These are phyloP conservation scores for Tagetes patula DNA, from an alignment of 129 eudicot genomes.

Conservation along the genomic window DNA sequence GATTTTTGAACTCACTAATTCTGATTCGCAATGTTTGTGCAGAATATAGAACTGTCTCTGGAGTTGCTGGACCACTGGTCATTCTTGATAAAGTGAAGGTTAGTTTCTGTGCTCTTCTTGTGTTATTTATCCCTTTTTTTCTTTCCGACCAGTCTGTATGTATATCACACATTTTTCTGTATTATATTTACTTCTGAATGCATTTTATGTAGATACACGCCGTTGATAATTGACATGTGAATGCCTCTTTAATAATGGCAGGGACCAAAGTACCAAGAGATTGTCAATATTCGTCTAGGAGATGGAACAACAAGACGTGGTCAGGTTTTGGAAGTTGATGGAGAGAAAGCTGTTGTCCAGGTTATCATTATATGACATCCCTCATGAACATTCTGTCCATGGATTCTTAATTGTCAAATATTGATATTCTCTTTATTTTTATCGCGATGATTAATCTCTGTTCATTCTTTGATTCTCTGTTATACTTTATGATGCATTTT, in stretches of 20 bases:
- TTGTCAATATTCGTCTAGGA: slow-evolving; percentile 94
- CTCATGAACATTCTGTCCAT: too few relatives aligned
- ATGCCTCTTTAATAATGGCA: slow-evolving; percentile 30
- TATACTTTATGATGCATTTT: too few relatives aligned
- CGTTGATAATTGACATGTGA: slow-evolving; percentile 16
- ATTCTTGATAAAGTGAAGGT: slow-evolving; percentile 99
- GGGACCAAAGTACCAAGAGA: slow-evolving; percentile 99
- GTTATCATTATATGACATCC: too few relatives aligned
- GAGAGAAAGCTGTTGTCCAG: slow-evolving; percentile 97
- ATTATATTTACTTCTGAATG: neutral
- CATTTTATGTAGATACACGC: slow-evolving; percentile 18
- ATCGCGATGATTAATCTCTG: too few relatives aligned
- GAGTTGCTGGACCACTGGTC: slow-evolving; percentile 99
- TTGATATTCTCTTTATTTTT: too few relatives aligned
- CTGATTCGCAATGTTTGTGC: slow-evolving; percentile 21
- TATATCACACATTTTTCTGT: neutral
- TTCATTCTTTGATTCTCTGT: too few relatives aligned
- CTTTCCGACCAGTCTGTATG: neutral
- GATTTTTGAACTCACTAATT: slow-evolving; percentile 4
- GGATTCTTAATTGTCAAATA: too few relatives aligned
- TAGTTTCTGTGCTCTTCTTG: slow-evolving; percentile 20
- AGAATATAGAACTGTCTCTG: slow-evolving; percentile 97
- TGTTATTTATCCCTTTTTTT: neutral
- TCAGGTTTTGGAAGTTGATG: slow-evolving; percentile 98
- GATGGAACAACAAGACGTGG: slow-evolving; percentile 98